phyloP scores from a whole-genome alignment of 257 asterid species.

The Linaria vulgaris region DNA sequence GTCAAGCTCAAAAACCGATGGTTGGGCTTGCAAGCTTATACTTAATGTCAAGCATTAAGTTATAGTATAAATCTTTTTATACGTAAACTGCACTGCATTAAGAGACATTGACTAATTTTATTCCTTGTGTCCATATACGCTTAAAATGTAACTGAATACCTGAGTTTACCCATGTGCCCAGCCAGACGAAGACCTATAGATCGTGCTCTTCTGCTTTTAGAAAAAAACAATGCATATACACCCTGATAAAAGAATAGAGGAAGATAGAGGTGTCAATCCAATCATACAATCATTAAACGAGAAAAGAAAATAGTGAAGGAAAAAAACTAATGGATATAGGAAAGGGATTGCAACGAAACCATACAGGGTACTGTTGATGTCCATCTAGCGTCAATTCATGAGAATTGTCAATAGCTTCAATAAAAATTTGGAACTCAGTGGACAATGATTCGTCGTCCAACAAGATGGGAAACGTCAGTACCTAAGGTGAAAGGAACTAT shows the following conservation, averaged over 20 bases:
- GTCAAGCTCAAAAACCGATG: too few relatives aligned
- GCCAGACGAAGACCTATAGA: slow-evolving; percentile 90
- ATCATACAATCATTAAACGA: slow-evolving; percentile 13
- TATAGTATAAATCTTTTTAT: too few relatives aligned
- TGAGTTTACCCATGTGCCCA: slow-evolving; percentile 82
- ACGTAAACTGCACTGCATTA: too few relatives aligned
- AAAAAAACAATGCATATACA: slow-evolving; percentile 82
- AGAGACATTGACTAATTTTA: too few relatives aligned
- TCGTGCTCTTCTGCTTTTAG: slow-evolving; percentile 83
- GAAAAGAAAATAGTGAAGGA: slow-evolving; percentile 7
- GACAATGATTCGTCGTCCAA: slow-evolving; percentile 79
- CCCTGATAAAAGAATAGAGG: slow-evolving; percentile 52
- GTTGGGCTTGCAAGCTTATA: too few relatives aligned
- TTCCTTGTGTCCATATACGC: too few relatives aligned
- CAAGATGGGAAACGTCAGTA: slow-evolving; percentile 80
- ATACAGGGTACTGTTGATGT: slow-evolving; percentile 89
- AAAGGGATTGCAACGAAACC: slow-evolving; percentile 27
- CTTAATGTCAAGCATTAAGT: too few relatives aligned
- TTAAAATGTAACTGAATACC: slow-evolving; percentile 41
- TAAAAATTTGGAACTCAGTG: slow-evolving; percentile 68
- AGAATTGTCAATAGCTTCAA: slow-evolving; percentile 83
- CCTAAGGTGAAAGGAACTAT: slow-evolving; percentile 40
- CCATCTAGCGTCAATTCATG: slow-evolving; percentile 88
- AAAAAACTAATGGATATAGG: slow-evolving; percentile 14
- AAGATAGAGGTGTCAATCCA: slow-evolving; percentile 19